A percentile compares a stretch with the other conserved stretches of the same genome.
These are phyloP conservation scores for Coniochaeta prunicola DNA, from an alignment of 2,329 filamentous ascomycete species.

Conservation along the genomic window DNA sequence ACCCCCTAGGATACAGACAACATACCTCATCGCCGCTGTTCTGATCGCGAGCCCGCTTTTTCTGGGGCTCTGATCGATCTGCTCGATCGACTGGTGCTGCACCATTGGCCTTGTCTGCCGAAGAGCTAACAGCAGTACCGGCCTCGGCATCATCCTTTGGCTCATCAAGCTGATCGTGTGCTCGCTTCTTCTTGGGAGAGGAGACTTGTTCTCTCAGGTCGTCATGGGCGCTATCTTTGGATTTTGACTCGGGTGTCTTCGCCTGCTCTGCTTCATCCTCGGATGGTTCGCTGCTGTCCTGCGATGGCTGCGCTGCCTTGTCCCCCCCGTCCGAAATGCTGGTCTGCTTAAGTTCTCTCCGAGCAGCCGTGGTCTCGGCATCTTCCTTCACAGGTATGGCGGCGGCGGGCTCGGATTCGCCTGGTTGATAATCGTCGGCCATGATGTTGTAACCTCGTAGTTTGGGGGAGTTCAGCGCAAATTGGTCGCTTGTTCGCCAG, in stretches of 20 bases:
- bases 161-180: constrained; percentile 50
- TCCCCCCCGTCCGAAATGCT: constrained; percentile 47
- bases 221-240: constrained; percentile 25
- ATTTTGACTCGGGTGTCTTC: constrained; percentile 27
- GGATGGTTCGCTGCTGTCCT: constrained; percentile 7
- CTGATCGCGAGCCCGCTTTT: constrained; percentile 55
- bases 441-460: constrained; percentile 23
- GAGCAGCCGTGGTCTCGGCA: constrained; percentile 54
- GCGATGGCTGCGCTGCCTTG: constrained; percentile 12
- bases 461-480: background rate
- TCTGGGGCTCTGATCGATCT: constrained; percentile 54
- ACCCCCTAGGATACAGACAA: background rate
- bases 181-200: constrained; percentile 62
- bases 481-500: background rate
- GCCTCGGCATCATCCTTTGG: constrained; percentile 30
- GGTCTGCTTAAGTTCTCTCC: constrained; percentile 58
- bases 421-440: constrained; percentile 36
- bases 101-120: constrained; percentile 35
- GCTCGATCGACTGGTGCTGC: constrained; percentile 34
- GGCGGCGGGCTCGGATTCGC: constrained; percentile 28
- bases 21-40: constrained; percentile 21
- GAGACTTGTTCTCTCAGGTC: constrained; percentile 41
- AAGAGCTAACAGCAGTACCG: constrained; percentile 22
- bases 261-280: constrained; percentile 18
- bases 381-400: constrained; percentile 40